Conservation (phyloP, 75 land plant species). For the Larix kaempferi region DNA sequence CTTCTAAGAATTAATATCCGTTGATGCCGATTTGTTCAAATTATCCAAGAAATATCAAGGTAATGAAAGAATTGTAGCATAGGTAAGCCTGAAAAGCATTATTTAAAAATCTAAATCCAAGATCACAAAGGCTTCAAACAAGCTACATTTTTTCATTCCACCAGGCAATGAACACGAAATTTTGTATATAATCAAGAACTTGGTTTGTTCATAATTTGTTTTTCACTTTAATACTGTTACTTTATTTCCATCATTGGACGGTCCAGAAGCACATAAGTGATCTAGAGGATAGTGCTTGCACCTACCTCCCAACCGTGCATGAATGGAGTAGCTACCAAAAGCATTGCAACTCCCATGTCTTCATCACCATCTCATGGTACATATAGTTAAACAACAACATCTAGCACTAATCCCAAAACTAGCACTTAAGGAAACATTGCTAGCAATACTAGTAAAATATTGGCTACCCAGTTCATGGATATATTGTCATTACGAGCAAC, state of each 20-base stretch:
- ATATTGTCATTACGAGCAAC: too few species aligned
- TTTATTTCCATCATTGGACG: background rate
- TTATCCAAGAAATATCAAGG: background rate
- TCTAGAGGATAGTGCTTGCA: background rate
- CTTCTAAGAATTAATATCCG: background rate
- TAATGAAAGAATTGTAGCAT: background rate
- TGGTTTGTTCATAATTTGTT: conserved; percentile 1
- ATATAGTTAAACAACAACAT: background rate
- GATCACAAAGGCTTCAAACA: background rate
- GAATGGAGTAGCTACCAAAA: background rate
- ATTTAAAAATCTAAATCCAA: background rate
- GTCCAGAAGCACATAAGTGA: background rate
- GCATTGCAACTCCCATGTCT: background rate
- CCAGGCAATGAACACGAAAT: background rate
- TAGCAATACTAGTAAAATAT: background rate
- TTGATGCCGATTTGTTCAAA: background rate
- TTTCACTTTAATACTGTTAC: background rate
- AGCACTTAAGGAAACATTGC: background rate
- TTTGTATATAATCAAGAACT: background rate
- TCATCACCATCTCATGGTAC: background rate
- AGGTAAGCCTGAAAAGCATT: background rate
- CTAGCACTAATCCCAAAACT: background rate
- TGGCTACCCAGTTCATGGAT: background rate
- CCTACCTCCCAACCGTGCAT: background rate
- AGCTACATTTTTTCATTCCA: background rate